Conservation (phyloP, 768 basidiomycete genomes). For the Suillus cothurnatus region DNA sequence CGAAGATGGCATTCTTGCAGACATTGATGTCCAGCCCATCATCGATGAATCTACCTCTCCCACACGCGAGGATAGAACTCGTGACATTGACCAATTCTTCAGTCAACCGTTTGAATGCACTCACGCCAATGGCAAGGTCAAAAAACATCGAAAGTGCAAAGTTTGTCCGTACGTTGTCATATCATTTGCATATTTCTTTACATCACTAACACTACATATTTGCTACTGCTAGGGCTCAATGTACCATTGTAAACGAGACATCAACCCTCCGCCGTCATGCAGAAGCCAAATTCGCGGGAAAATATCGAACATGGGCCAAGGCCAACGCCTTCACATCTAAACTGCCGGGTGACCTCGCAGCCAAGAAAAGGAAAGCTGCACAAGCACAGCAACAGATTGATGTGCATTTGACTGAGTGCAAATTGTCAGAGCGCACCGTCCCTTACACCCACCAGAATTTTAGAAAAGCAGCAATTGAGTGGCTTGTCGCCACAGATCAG, state of each 20-base stretch:
- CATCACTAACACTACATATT: too few relatives aligned
- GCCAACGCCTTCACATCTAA: constrained; percentile 31
- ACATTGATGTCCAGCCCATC: constrained; percentile 13
- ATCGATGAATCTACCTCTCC: background rate
- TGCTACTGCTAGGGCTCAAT: too few relatives aligned
- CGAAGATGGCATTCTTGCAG: constrained; percentile 17
- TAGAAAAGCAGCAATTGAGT: constrained; percentile 30
- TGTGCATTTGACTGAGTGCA: constrained; percentile 23
- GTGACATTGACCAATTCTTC: background rate
- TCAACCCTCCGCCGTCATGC: background rate
- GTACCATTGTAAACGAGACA: background rate
- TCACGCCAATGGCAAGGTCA: background rate
- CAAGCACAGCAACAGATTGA: constrained; percentile 25
- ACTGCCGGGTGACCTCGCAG: constrained; percentile 26
- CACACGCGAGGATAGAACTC: background rate
- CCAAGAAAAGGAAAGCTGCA: constrained; percentile 19
- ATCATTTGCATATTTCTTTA: too few relatives aligned
- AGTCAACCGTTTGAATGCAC: background rate
- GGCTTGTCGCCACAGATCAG: constrained; percentile 43
- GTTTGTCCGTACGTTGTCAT: background rate
- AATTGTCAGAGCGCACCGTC: constrained; percentile 20
- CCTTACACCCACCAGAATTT: constrained; percentile 31
- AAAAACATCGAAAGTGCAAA: background rate
- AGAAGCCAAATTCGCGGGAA: background rate
- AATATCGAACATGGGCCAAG: constrained; percentile 32